Percentiles rank a stretch among this genome's conserved stretches.
Conservation (phyloP, 352 stramenopile species). For the Globisporangium orthogonon region DNA sequence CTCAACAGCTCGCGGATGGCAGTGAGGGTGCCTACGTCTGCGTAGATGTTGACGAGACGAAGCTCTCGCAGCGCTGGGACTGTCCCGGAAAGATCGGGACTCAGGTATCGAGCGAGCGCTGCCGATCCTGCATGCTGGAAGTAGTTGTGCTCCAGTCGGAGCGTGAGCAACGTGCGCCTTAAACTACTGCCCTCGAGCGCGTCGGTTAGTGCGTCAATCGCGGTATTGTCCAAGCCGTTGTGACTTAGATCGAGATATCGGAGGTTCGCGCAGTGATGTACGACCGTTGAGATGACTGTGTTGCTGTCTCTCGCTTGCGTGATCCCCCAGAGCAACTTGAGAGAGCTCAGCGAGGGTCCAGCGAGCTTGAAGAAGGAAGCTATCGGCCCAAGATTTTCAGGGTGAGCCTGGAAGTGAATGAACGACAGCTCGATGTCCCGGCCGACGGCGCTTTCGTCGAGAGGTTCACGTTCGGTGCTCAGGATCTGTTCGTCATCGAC, state of each 20-base stretch:
- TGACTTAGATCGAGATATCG: not conserved
- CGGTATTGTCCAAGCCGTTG: not conserved
- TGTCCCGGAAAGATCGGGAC: not conserved
- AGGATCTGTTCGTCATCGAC: not conserved
- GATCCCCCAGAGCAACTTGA: not conserved
- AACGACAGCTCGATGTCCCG: not conserved
- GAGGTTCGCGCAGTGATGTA: not conserved
- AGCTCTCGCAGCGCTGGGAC: not conserved
- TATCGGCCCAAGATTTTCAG: not conserved
- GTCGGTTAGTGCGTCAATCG: not conserved
- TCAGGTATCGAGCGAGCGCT: not conserved
- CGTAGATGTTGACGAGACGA: not conserved
- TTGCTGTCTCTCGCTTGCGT: not conserved
- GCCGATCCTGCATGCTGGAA: not conserved
- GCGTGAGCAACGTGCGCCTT: not conserved
- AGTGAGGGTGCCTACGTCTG: not conserved
- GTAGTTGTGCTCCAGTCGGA: not conserved
- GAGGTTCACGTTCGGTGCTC: not conserved
- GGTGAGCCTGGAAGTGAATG: not conserved
- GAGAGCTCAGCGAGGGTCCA: not conserved
- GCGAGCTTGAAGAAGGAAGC: not conserved
- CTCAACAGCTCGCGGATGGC: not conserved
- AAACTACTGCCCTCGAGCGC: not conserved
- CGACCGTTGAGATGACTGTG: not conserved
- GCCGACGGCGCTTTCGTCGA: not conserved